Percentiles rank a stretch among this genome's conserved stretches.
phyloP scores from a whole-genome alignment of 2,329 filamentous ascomycete species.

The Talaromyces sp. region DNA sequence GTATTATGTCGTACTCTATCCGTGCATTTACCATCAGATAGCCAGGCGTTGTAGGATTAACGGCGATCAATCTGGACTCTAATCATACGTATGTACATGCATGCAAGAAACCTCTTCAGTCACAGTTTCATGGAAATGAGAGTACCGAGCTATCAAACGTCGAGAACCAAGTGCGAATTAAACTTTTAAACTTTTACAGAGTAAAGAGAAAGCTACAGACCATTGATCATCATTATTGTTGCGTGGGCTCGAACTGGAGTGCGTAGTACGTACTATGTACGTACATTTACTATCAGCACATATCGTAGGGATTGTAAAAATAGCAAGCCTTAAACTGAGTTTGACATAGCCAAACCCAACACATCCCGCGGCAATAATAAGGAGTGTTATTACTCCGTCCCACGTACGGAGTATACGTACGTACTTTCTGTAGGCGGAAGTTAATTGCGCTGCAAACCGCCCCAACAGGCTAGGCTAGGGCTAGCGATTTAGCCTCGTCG shows the following conservation, averaged over 20 bases:
- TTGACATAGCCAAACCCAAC: background rate
- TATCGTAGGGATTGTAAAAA: background rate
- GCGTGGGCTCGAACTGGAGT: background rate
- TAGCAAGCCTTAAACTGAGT: background rate
- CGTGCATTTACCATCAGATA: background rate
- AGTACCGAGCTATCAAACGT: too few relatives aligned
- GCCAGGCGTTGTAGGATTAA: background rate
- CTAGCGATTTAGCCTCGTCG: background rate
- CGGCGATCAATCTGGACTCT: background rate
- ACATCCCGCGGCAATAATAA: background rate
- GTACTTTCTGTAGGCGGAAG: background rate
- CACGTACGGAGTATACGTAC: background rate
- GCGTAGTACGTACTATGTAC: background rate
- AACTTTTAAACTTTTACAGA: background rate
- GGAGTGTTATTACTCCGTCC: background rate
- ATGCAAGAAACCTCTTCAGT: background rate
- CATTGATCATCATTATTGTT: background rate
- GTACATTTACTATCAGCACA: background rate
- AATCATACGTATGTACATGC: background rate
- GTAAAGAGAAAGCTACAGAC: background rate
- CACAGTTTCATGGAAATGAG: background rate
- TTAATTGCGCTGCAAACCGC: background rate
- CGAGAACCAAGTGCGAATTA: background rate
- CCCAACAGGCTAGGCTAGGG: background rate
- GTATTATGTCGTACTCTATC: background rate